A percentile compares a stretch with the other conserved stretches of the same genome.
These are phyloP conservation scores for Trichophyton benhamiae DNA, from an alignment of 2,329 filamentous ascomycete genomes.

Conservation along the genomic window DNA sequence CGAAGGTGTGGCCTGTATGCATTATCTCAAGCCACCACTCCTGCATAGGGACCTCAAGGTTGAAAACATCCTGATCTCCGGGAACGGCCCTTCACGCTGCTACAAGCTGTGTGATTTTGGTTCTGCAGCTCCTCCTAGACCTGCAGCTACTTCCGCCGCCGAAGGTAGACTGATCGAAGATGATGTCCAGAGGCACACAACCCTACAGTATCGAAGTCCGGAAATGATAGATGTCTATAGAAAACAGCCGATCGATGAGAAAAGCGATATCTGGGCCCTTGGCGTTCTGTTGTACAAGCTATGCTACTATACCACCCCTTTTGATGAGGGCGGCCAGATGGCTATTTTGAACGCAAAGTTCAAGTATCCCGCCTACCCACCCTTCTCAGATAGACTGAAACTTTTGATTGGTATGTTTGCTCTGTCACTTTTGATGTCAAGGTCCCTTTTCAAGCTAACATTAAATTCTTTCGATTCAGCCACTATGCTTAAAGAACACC, in stretches of 20 bases:
- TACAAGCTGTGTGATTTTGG: constrained; percentile 99
- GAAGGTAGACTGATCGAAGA: constrained; percentile 92
- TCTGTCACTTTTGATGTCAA: constrained; percentile 5
- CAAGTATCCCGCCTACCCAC: constrained; percentile 76
- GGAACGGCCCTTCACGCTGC: constrained; percentile 50
- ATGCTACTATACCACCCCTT: constrained; percentile 97
- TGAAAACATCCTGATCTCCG: constrained; percentile 87
- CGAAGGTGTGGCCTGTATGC: constrained; percentile 96
- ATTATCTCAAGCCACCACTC: constrained; percentile 88
- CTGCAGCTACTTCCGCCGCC: constrained; percentile 71
- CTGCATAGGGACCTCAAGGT: constrained; percentile 94
- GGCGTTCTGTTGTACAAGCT: constrained; percentile 94
- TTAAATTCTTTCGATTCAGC: constrained; percentile 36
- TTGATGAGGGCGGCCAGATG: constrained; percentile 94
- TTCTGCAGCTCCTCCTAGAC: constrained; percentile 69
- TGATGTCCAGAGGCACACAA: constrained; percentile 93
- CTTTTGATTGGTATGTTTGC: constrained; percentile 62
- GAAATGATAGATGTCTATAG: constrained; percentile 99
- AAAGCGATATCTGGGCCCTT: constrained; percentile 95
- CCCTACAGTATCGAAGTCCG: constrained; percentile 90
- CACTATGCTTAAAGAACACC: constrained; percentile 80
- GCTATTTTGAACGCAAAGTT: constrained; percentile 93
- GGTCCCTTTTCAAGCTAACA: constrained; percentile 4
- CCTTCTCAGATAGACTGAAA: constrained; percentile 82
- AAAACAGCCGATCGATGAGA: constrained; percentile 93